phyloP scores from a whole-genome alignment of 441 rosid species.

The Monsonia emarginata region DNA sequence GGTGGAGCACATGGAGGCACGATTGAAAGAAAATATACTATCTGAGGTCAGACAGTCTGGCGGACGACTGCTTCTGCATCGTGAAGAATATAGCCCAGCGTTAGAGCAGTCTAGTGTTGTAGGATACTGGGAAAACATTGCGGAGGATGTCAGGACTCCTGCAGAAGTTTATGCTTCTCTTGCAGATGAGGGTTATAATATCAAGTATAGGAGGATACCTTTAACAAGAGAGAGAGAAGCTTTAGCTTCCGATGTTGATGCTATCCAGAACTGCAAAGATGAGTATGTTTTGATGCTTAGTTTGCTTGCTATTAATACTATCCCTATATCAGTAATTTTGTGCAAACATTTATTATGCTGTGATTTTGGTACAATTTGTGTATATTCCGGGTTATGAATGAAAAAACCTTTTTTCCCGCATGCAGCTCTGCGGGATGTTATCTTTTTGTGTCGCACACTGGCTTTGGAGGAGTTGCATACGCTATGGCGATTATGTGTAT shows the following conservation, averaged over 20 bases:
- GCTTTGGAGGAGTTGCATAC: slow-evolving; percentile 87
- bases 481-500: slow-evolving; percentile 89
- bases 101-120: slow-evolving; percentile 67
- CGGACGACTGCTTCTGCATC: slow-evolving; percentile 88
- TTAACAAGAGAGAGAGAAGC: slow-evolving; percentile 90
- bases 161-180: slow-evolving; percentile 81
- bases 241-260: slow-evolving; percentile 87
- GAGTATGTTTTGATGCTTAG: slow-evolving; percentile 46
- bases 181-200: slow-evolving; percentile 58
- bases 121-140: slow-evolving; percentile 91
- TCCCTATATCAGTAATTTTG: neutral
- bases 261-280: slow-evolving; percentile 61
- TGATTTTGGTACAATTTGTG: neutral
- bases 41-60: slow-evolving; percentile 64
- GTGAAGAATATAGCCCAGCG: slow-evolving; percentile 73
- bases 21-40: slow-evolving; percentile 81
- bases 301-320: neutral
- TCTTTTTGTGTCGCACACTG: slow-evolving; percentile 88
- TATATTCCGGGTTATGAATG: neutral
- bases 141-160: slow-evolving; percentile 81
- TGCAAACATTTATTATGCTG: neutral
- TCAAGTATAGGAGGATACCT: slow-evolving; percentile 74
- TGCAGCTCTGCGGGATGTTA: slow-evolving; percentile 58
- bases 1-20: slow-evolving; percentile 88
- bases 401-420: neutral